These are phyloP conservation scores for Dichomitus squalens DNA, from an alignment of 1,284 basidiomycete species.

Conservation along the genomic window DNA sequence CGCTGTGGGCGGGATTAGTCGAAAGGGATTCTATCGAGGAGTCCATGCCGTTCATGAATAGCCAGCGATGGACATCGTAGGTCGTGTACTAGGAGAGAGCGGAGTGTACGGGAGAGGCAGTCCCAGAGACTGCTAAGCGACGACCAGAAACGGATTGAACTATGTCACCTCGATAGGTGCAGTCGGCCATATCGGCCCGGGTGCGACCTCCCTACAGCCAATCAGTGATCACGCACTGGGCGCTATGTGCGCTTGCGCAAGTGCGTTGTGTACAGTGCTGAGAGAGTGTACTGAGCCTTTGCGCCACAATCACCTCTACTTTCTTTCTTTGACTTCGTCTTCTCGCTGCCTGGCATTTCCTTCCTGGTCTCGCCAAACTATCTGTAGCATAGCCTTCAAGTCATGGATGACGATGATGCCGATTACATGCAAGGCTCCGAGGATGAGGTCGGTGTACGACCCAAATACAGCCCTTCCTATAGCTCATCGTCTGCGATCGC, in stretches of 20 bases:
- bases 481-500: constrained; percentile 17
- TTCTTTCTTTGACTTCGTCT: neutral
- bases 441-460: constrained; percentile 61
- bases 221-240: constrained; percentile 6
- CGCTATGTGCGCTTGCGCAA: constrained; percentile 10
- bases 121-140: neutral
- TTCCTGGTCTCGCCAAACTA: no score
- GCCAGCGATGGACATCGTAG: neutral
- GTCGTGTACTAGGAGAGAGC: neutral
- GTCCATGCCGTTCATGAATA: constrained; percentile 7
- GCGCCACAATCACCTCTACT: constrained; percentile 3
- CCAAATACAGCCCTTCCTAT: neutral
- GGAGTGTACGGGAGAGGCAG: neutral
- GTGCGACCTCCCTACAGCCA: neutral
- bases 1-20: constrained; percentile 14
- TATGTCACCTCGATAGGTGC: neutral
- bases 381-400: constrained; percentile 4
- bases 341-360: neutral
- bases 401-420: constrained; percentile 87
- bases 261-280: no score
- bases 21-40: constrained; percentile 18
- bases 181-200: neutral
- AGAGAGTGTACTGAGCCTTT: neutral
- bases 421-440: constrained; percentile 88
- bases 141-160: neutral